phyloP scores from a whole-genome alignment of 306 rosid genomes.

The Inga laurina region DNA sequence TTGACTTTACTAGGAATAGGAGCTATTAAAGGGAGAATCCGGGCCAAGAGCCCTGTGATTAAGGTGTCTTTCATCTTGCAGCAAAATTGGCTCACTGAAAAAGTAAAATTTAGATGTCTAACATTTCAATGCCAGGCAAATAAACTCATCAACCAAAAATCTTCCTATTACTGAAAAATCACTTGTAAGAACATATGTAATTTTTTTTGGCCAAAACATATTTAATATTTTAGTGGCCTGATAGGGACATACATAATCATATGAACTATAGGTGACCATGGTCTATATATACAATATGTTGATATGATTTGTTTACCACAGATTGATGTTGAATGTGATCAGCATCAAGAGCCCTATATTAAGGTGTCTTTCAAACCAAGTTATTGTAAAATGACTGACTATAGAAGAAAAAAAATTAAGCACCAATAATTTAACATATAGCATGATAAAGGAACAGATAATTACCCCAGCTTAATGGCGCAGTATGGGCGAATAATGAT shows the following conservation, averaged over 20 bases:
- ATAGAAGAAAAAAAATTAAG: background rate
- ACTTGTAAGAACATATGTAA: background rate
- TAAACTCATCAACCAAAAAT: too few species aligned
- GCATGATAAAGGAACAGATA: background rate
- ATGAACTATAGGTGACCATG: background rate
- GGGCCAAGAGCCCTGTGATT: too few species aligned
- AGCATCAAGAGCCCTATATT: background rate
- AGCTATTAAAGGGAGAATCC: too few species aligned
- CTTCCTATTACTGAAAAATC: too few species aligned
- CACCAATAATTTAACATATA: background rate
- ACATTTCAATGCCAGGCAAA: too few species aligned
- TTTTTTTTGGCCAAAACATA: too few species aligned
- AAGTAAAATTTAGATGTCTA: too few species aligned
- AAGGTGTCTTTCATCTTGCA: too few species aligned
- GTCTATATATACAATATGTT: background rate
- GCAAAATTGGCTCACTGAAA: too few species aligned
- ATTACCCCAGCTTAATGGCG: slow-evolving; percentile 96
- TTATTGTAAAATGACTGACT: background rate
- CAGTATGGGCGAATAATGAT: slow-evolving; percentile 92
- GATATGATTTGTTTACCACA: background rate
- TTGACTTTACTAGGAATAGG: too few species aligned
- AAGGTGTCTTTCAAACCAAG: background rate
- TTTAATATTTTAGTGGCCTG: background rate
- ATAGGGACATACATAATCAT: background rate
- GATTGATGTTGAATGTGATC: background rate